Conservation (phyloP, 1,284 basidiomycete genomes). For the Heterobasidion annosum region DNA sequence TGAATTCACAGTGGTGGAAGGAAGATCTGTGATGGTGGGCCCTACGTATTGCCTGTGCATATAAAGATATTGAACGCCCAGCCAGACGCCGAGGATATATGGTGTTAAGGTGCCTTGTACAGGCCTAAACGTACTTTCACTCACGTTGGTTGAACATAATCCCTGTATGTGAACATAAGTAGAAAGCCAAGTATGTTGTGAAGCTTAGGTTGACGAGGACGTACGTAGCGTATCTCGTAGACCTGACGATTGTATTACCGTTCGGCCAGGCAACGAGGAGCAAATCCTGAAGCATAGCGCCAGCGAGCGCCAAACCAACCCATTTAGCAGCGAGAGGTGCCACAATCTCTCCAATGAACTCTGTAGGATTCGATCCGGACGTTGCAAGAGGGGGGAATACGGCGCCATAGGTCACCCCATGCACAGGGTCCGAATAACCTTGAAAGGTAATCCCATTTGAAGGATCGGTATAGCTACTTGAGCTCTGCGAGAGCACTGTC, state of each 20-base stretch:
- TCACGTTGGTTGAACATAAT: slow-evolving; percentile 37
- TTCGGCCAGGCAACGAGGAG: slow-evolving; percentile 54
- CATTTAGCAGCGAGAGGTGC: slow-evolving; percentile 44
- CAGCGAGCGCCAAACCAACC: slow-evolving; percentile 43
- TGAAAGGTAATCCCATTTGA: slow-evolving; percentile 48
- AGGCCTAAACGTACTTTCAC: slow-evolving; percentile 6
- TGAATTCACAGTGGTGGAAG: slow-evolving; percentile 20
- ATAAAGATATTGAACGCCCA: background rate
- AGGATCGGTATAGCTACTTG: slow-evolving; percentile 32
- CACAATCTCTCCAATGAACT: slow-evolving; percentile 57
- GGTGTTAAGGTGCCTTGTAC: background rate
- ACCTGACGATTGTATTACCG: slow-evolving; percentile 37
- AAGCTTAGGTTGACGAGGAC: slow-evolving; percentile 12
- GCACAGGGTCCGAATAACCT: slow-evolving; percentile 38
- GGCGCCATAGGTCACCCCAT: slow-evolving; percentile 42
- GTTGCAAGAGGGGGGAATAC: slow-evolving; percentile 38
- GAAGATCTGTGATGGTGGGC: slow-evolving; percentile 20
- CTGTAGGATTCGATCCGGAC: slow-evolving; percentile 27
- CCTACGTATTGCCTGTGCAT: slow-evolving; percentile 16
- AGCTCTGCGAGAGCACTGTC: slow-evolving; percentile 32
- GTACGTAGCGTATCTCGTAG: slow-evolving; percentile 42
- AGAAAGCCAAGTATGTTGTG: background rate
- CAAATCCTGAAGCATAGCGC: slow-evolving; percentile 45
- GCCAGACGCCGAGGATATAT: background rate
- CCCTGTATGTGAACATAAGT: slow-evolving; percentile 18